Percentiles rank a stretch among this genome's conserved stretches.
Conservation (phyloP, 148 eudicot species). For the Bassia scoparia region DNA sequence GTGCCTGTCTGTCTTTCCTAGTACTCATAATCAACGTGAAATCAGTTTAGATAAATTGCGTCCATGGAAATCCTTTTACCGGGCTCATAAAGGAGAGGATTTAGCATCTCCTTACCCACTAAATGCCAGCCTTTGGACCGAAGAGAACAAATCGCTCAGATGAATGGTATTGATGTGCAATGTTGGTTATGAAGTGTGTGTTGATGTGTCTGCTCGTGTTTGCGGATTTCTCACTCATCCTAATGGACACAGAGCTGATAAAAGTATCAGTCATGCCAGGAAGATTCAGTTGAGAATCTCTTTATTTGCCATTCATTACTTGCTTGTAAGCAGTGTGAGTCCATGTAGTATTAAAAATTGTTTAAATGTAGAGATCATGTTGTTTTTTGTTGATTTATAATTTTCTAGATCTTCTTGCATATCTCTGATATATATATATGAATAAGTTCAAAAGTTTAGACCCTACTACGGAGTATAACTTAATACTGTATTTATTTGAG, state of each 20-base stretch:
- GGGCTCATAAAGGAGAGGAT: slow-evolving; percentile 50
- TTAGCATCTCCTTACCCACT: slow-evolving; percentile 49
- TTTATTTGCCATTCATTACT: slow-evolving; percentile 55
- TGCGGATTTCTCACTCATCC: slow-evolving; percentile 65
- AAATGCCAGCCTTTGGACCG: slow-evolving; percentile 38
- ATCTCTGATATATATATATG: not conserved
- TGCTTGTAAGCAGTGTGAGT: slow-evolving; percentile 58
- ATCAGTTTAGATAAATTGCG: slow-evolving; percentile 93
- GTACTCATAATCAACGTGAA: slow-evolving; percentile 68
- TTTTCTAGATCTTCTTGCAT: not conserved
- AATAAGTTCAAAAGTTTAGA: no score
- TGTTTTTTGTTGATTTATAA: not conserved
- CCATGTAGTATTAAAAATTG: slow-evolving; percentile 5
- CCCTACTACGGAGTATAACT: no score
- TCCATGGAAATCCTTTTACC: slow-evolving; percentile 79
- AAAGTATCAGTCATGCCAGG: slow-evolving; percentile 42
- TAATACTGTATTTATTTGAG: no score
- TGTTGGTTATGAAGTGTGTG: slow-evolving; percentile 80
- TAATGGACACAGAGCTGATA: slow-evolving; percentile 44
- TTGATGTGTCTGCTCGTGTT: slow-evolving; percentile 87
- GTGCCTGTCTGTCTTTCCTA: slow-evolving; percentile 27
- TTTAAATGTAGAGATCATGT: not conserved
- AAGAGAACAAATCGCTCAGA: slow-evolving; percentile 32
- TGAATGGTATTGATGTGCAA: slow-evolving; percentile 42
- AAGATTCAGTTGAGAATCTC: slow-evolving; percentile 67